Percentiles rank a stretch among this genome's conserved stretches.
phyloP scores from a whole-genome alignment of 2,329 filamentous ascomycete species.

The Leptosphaerulina australis region DNA sequence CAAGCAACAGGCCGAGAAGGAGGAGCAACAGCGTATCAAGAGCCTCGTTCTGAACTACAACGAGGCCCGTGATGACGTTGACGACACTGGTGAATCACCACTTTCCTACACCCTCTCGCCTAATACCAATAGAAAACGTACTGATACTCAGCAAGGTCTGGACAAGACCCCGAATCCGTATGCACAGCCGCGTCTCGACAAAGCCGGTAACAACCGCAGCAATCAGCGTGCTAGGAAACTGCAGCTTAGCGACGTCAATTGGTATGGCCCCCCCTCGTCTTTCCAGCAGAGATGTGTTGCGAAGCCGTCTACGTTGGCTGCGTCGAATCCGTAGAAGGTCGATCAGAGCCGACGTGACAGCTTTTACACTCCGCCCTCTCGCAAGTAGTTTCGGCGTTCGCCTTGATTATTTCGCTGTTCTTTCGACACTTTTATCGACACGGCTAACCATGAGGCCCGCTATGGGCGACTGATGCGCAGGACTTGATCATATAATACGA shows the following conservation, averaged over 20 bases:
- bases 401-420: constrained; percentile 16
- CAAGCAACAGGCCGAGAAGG: constrained; percentile 91
- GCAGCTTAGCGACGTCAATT: constrained; percentile 96
- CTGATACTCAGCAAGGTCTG: constrained; percentile 47
- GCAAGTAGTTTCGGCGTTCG: constrained; percentile 5
- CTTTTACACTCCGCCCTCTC: constrained; percentile 11
- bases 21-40: constrained; percentile 98
- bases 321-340: constrained; percentile 14
- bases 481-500: constrained; percentile 35
- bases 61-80: constrained; percentile 81
- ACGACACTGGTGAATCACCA: constrained; percentile 70
- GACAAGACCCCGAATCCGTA: constrained; percentile 52
- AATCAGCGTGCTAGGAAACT: constrained; percentile 87
- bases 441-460: constrained; percentile 38
- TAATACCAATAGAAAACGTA: constrained; percentile 58
- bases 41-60: constrained; percentile 90
- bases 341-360: constrained; percentile 22
- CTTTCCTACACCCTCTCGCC: constrained; percentile 51
- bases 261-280: constrained; percentile 65
- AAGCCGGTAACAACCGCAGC: constrained; percentile 67
- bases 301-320: constrained; percentile 14
- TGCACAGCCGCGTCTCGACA: constrained; percentile 58
- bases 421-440: constrained; percentile 12
- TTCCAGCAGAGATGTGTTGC: constrained; percentile 19
- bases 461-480: constrained; percentile 34